These are phyloP conservation scores for Cryomyces minteri DNA, from an alignment of 495 filamentous ascomycete species.

Conservation along the genomic window DNA sequence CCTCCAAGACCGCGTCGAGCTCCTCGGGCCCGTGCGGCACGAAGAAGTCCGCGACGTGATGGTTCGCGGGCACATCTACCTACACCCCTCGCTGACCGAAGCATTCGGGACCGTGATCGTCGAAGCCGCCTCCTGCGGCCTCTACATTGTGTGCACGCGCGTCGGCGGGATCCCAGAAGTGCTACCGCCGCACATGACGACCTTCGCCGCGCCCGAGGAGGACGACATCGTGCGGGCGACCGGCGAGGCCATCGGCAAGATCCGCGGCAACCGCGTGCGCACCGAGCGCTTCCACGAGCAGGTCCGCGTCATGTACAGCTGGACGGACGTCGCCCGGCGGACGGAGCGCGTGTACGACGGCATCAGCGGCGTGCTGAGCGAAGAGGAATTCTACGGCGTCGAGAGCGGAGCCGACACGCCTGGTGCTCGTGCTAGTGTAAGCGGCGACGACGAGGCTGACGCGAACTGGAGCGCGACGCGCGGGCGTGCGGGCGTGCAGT, in stretches of 20 bases:
- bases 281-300: conserved; percentile 92
- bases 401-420: conserved; percentile 29
- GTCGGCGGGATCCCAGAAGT: conserved; percentile 96
- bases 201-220: conserved; percentile 82
- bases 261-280: conserved; percentile 68
- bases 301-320: conserved; percentile 95
- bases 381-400: conserved; percentile 74
- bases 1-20: conserved; percentile 78
- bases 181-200: conserved; percentile 81
- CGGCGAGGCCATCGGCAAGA: conserved; percentile 56
- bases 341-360: conserved; percentile 92
- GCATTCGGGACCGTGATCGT: conserved; percentile 97
- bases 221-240: conserved; percentile 77
- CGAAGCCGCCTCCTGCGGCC: conserved; percentile 83
- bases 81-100: conserved; percentile 87
- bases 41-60: conserved; percentile 98
- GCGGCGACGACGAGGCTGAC: no score
- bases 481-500: conserved; percentile 54
- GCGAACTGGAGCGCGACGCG: conserved; percentile 44
- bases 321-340: conserved; percentile 83
- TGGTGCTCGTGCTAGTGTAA: no score
- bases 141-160: conserved; percentile 91
- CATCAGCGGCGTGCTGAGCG: conserved; percentile 64
- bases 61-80: conserved; percentile 90
- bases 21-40: conserved; percentile 81